Evolutionary conservation across 2,329 filamentous ascomycete species (phyloP), one percentile per base, ranked within the genome.

Genomic region (Paraconiothyrium sp.): DNA sequence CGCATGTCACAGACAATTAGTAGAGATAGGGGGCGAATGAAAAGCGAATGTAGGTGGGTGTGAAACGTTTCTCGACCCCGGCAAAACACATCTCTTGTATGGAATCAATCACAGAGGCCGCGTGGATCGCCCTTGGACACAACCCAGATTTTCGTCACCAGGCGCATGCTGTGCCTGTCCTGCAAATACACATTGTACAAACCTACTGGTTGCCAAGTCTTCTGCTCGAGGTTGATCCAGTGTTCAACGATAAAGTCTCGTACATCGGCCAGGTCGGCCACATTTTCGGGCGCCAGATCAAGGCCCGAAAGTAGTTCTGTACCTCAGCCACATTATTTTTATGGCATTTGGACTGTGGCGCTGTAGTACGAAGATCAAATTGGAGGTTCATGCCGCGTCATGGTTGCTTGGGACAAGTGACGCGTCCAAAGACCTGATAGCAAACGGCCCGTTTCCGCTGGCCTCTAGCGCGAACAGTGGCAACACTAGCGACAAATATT

Each of bases 1-100:
- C 52, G 63, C 65, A 67, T 67, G 44, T 43, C 43, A 4, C 14
- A 50, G 10, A 24, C 27, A 6, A 30, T 30, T 30, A 30, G 27
- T 27, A 46, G 30, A 22, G 54, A 22, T 20, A 37, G 41, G 30
- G 43, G 32, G 37, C 35, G 51, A 43, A 37, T 20, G 49, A 22
- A 30, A 44, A 20, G 41, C 20, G 46, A 48, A 48, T 10, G 46
- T 48, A 16, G 46, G 13, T 30, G 3, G 27, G 27, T 48, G 24
- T 22, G 41, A 22, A 44, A 50, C 27, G 16, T 50, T 35, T 50
- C 30, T 20, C 27, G n/a, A 22, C 11, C 22, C 30, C 13, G 48
- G 9, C 48, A 30, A 35, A 35, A 50, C 30, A 30, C n/a, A 50
- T 35, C 48, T 50, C 30, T 50, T 50, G 27, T 50, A 35, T 35